These are phyloP conservation scores for Colletotrichum falcatum DNA, from an alignment of 2,329 filamentous ascomycete genomes.

Conservation along the genomic window DNA sequence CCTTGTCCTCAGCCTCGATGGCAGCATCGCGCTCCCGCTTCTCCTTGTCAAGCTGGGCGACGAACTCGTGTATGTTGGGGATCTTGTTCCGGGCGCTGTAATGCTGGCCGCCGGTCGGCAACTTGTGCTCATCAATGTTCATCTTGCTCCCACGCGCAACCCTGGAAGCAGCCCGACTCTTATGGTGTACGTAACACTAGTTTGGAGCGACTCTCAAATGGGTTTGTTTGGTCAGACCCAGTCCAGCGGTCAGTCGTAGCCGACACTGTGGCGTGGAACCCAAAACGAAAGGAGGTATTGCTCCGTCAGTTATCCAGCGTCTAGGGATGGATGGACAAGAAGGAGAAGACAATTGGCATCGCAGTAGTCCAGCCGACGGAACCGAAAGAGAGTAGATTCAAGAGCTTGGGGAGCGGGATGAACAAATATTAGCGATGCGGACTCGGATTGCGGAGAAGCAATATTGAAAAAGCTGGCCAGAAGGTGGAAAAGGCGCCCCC, in stretches of 20 bases:
- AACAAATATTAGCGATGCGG: conserved; percentile 3
- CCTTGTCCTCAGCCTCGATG: conserved; percentile 70
- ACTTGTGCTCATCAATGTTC: conserved; percentile 54
- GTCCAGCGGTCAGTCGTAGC: conserved; percentile 20
- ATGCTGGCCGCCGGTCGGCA: conserved; percentile 68
- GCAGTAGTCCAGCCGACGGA: conserved; percentile 13
- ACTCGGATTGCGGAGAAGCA: background rate
- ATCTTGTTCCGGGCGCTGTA: conserved; percentile 88
- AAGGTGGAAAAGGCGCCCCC: conserved; percentile 22
- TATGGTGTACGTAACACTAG: background rate
- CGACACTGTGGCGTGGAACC: background rate
- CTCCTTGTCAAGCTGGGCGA: conserved; percentile 81
- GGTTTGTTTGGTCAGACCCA: background rate
- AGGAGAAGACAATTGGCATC: conserved; percentile 25
- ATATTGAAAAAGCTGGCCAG: background rate
- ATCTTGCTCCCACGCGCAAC: conserved; percentile 46
- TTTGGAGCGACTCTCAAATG: background rate
- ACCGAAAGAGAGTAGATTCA: conserved; percentile 2
- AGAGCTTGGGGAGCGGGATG: conserved; percentile 26
- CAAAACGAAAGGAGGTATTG: background rate
- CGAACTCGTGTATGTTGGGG: conserved; percentile 87
- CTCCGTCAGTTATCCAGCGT: conserved; percentile 1
- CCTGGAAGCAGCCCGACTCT: conserved; percentile 7
- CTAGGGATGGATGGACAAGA: conserved; percentile 12
- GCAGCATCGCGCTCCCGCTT: conserved; percentile 80